A percentile compares a stretch with the other conserved stretches of the same genome.
Evolutionary conservation across 331 rosid genomes (phyloP).

Genomic region (Malus hybrid): DNA sequence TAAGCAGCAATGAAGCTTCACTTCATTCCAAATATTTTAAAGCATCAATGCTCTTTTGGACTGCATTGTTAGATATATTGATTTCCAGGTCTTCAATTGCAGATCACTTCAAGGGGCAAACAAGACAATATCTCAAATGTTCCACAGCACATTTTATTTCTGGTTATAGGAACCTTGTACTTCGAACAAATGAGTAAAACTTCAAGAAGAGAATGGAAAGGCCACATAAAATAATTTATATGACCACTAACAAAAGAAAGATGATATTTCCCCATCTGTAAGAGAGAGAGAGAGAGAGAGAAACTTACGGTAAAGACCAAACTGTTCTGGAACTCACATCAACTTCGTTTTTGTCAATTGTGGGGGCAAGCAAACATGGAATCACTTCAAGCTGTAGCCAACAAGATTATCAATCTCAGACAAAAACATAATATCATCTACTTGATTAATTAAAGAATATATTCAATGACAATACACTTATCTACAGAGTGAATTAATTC

Average conservation of each 20-base stretch:
- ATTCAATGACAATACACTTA: neutral
- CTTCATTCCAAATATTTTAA: neutral
- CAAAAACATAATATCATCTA: neutral
- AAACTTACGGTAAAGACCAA: slow-evolving; percentile 91
- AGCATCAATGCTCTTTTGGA: neutral
- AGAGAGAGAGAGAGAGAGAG: neutral
- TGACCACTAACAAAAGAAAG: too few species aligned
- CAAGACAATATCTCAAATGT: neutral
- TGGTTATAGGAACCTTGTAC: neutral
- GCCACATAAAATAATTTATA: neutral
- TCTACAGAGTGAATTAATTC: neutral
- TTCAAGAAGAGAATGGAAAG: neutral
- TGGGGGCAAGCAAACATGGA: slow-evolving; percentile 80
- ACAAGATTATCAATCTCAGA: slow-evolving; percentile 20
- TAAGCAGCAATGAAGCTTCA: slow-evolving; percentile 1
- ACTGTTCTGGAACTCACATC: slow-evolving; percentile 59
- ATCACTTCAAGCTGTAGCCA: slow-evolving; percentile 78
- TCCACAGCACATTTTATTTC: neutral
- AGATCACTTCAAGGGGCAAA: neutral
- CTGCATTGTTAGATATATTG: neutral
- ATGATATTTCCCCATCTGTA: neutral
- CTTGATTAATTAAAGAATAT: neutral
- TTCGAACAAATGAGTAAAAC: neutral
- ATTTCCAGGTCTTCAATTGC: neutral
- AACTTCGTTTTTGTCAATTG: slow-evolving; percentile 29